Conservation (phyloP, 208 protist genomes). For the Angomonas desouzai region DNA sequence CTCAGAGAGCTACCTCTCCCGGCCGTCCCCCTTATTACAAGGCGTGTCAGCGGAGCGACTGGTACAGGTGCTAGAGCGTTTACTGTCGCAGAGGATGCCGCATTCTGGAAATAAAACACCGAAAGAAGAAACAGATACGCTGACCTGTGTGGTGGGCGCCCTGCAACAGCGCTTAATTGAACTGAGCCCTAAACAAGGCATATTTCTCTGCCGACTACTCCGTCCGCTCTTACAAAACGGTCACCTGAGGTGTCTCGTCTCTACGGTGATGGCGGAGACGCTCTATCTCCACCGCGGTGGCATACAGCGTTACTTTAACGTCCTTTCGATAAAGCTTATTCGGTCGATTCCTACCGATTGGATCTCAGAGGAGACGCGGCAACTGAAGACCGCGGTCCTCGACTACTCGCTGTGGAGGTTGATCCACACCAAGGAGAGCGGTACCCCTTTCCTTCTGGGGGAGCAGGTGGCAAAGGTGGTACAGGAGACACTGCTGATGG, state of each 20-base stretch:
- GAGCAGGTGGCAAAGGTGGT: not conserved
- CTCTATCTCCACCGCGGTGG: not conserved
- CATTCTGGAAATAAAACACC: too few species aligned
- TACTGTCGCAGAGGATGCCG: not conserved
- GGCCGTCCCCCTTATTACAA: not conserved
- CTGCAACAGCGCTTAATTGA: not conserved
- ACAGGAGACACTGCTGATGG: not conserved
- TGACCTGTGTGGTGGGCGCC: not conserved
- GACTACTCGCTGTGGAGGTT: not conserved
- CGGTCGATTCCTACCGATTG: not conserved
- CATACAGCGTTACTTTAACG: not conserved
- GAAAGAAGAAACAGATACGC: too few species aligned
- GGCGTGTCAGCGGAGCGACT: not conserved
- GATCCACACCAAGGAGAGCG: not conserved
- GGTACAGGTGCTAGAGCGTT: not conserved
- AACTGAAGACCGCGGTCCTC: not conserved
- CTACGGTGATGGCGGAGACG: not conserved
- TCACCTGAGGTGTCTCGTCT: not conserved
- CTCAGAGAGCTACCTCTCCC: too few species aligned
- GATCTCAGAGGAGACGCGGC: not conserved
- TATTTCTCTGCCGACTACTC: not conserved
- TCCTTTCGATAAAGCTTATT: not conserved
- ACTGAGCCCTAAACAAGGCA: not conserved
- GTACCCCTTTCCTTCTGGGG: not conserved
- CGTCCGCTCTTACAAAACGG: not conserved